These are phyloP conservation scores for Lachancea meyersii DNA, from an alignment of 805 yeast species.

Conservation along the genomic window DNA sequence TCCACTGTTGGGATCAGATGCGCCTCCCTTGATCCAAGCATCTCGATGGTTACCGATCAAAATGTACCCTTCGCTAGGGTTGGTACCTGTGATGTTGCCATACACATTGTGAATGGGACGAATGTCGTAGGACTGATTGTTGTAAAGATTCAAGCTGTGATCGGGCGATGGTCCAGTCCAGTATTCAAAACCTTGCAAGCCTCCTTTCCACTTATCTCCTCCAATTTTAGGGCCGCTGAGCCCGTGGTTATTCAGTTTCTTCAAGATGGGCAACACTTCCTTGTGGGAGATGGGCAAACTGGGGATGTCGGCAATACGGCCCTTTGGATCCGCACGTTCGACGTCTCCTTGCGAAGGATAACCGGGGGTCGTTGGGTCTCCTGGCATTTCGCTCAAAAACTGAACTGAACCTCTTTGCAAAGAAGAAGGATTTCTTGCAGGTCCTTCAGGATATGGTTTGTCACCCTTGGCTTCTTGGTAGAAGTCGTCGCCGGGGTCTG, in stretches of 20 bases:
- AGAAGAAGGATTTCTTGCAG: slow-evolving; percentile 68
- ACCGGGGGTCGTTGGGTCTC: slow-evolving; percentile 78
- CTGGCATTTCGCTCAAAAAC: slow-evolving; percentile 55
- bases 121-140: slow-evolving; percentile 55
- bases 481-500: slow-evolving; percentile 64
- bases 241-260: slow-evolving; percentile 55
- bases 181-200: slow-evolving; percentile 40
- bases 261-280: slow-evolving; percentile 59
- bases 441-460: slow-evolving; percentile 65
- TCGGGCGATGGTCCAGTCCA: slow-evolving; percentile 46
- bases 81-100: slow-evolving; percentile 52
- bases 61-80: slow-evolving; percentile 45
- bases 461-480: slow-evolving; percentile 51
- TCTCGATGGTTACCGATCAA: slow-evolving; percentile 74
- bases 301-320: slow-evolving; percentile 58
- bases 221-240: slow-evolving; percentile 34
- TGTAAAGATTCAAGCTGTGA: slow-evolving; percentile 46
- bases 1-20: slow-evolving; percentile 75
- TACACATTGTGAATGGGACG: slow-evolving; percentile 58
- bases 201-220: slow-evolving; percentile 41
- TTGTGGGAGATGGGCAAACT: slow-evolving; percentile 60
- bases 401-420: slow-evolving; percentile 74
- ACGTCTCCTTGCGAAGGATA: slow-evolving; percentile 46
- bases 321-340: slow-evolving; percentile 43
- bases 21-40: slow-evolving; percentile 76